Conservation (phyloP, 345 rosid species). For the Boechera stricta region DNA sequence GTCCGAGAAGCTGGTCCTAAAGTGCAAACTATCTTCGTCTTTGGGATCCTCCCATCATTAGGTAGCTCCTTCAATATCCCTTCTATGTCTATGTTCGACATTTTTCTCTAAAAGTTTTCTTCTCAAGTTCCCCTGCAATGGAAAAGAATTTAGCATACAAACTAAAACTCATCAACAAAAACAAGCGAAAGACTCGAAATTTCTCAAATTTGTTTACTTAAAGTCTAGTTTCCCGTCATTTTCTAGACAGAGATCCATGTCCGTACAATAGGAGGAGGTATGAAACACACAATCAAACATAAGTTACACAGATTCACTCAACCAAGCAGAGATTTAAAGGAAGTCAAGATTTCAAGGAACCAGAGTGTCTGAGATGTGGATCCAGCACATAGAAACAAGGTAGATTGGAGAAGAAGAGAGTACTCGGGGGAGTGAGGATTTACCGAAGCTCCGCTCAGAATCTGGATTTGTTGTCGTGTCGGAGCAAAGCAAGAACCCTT, state of each 20-base stretch:
- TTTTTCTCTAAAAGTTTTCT: constrained; percentile 29
- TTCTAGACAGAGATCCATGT: constrained; percentile 3
- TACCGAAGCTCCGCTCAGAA: constrained; percentile 29
- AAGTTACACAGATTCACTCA: constrained; percentile 14
- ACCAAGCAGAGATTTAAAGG: constrained; percentile 18
- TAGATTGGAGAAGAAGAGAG: constrained; percentile 6
- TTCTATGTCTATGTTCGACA: constrained; percentile 89
- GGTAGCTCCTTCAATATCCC: constrained; percentile 74
- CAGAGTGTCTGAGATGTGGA: constrained; percentile 14
- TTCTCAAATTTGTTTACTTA: neutral
- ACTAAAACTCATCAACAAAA: neutral
- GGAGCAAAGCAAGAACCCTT: constrained; percentile 41
- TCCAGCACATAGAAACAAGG: constrained; percentile 2
- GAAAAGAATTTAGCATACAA: neutral
- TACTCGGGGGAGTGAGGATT: neutral
- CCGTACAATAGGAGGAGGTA: neutral
- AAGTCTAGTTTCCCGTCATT: neutral
- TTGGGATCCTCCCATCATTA: constrained; percentile 69
- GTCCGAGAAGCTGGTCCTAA: constrained; percentile 93
- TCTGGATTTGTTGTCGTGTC: constrained; percentile 32
- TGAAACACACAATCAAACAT: neutral
- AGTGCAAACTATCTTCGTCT: constrained; percentile 90
- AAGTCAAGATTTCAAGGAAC: neutral
- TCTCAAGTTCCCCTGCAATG: constrained; percentile 16
- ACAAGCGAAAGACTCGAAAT: neutral